Evolutionary conservation across 1,284 basidiomycete genomes (phyloP), one percentile per base, ranked within the genome.

Genomic region (Hypsizygus ulmarius): DNA sequence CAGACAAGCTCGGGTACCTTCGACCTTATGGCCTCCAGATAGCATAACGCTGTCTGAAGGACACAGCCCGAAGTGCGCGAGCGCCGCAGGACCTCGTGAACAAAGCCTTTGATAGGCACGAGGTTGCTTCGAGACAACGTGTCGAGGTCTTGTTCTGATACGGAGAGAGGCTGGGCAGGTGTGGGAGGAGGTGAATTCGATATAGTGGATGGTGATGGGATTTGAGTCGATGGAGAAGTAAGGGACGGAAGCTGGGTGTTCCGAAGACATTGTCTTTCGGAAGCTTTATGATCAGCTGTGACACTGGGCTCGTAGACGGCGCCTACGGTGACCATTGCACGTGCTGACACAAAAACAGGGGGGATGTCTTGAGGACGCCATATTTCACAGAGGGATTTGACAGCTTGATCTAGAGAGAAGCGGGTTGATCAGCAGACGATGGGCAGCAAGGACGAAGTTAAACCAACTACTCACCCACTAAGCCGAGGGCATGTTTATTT

Each of bases 31-130:
- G 84, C 87, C 62, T 89, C 84, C 19, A 90, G 69, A 58, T 90
- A 90, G 63, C 87, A 90, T 0, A 90, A 67, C 0, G 87, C 88
- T 0, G 86, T 86, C 62, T 90, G 87, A 5, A 90, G 72, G 11
- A 89, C 84, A 38, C 73, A 79, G 15, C 82, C 84, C 8, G 87
- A 87, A 0, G 87, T 90, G 43, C 83, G 76, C 12, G 87, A 90
- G 19, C 86, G 81, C 43, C 82, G 74, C 19, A 90, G 73, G 6
- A 90, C 85, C 63, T 90, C 85, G 61, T 87, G 84, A 12, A 90
- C 84, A 54, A 90, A 90, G 3, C 75, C 72, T 57, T 78, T 82
- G 55, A 89, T 77, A 8, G 84, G 81, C 5, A 79, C 67, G 19
- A 79, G 62, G 42, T 74, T 71, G 53, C 59, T 65, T 54, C 39